Conservation (phyloP, 495 filamentous ascomycete species). For the Hypoxylon fragiforme region DNA sequence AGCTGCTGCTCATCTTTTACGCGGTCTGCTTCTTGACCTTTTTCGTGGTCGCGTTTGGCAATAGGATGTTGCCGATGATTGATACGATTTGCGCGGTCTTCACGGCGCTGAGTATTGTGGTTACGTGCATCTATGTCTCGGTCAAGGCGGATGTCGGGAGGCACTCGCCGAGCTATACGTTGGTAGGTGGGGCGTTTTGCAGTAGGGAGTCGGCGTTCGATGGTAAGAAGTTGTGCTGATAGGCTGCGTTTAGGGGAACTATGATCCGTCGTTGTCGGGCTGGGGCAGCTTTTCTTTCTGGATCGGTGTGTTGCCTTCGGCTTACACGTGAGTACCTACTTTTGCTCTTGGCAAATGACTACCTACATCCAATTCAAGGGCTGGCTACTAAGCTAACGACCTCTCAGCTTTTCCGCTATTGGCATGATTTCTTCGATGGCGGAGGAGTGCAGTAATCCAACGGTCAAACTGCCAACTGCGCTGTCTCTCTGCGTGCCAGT, state of each 20-base stretch:
- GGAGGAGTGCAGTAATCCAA: slow-evolving; percentile 59
- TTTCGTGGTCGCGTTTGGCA: slow-evolving; percentile 58
- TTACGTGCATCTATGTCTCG: slow-evolving; percentile 52
- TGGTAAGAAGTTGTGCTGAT: too few relatives aligned
- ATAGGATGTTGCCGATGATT: slow-evolving; percentile 55
- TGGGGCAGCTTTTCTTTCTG: slow-evolving; percentile 58
- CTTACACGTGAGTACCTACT: slow-evolving; percentile 51
- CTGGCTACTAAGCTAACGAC: slow-evolving; percentile 1
- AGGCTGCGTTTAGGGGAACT: slow-evolving; percentile 58
- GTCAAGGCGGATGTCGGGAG: slow-evolving; percentile 57
- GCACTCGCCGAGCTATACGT: slow-evolving; percentile 44
- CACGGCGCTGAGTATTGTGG: slow-evolving; percentile 36
- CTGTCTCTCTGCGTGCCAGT: slow-evolving; percentile 61
- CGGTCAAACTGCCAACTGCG: slow-evolving; percentile 61
- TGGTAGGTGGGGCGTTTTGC: slow-evolving; percentile 16
- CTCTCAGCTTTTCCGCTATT: slow-evolving; percentile 53
- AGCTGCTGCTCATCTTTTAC: slow-evolving; percentile 58
- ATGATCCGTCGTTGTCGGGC: slow-evolving; percentile 55
- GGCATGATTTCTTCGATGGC: slow-evolving; percentile 65
- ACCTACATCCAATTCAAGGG: too few relatives aligned
- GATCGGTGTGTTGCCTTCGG: slow-evolving; percentile 57
- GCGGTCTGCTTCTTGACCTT: slow-evolving; percentile 57
- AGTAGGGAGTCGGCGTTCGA: too few relatives aligned
- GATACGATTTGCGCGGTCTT: slow-evolving; percentile 54
- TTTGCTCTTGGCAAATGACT: too few relatives aligned